Evolutionary conservation across 495 filamentous ascomycete genomes (phyloP).

Genomic region (Penicillium lividum): DNA sequence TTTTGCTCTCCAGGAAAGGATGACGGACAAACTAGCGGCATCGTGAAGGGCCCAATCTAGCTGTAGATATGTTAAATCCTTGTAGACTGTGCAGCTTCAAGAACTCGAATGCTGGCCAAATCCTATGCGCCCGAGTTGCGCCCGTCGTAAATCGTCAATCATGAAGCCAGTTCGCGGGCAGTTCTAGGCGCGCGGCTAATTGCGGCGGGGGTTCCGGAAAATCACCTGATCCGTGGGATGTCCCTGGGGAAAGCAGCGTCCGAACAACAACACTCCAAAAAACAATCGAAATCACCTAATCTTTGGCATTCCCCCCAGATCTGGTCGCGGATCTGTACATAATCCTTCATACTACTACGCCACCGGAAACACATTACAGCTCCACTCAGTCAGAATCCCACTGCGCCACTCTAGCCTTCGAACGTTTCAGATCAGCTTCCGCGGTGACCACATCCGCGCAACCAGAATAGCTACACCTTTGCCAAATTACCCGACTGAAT

Average conservation of each 20-base stretch:
- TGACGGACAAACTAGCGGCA: slow-evolving; percentile 48
- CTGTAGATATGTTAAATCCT: neutral
- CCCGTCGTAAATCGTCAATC: slow-evolving; percentile 7
- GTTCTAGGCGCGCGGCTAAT: slow-evolving; percentile 32
- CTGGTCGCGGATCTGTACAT: slow-evolving; percentile 18
- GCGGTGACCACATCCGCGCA: slow-evolving; percentile 16
- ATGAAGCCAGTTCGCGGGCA: slow-evolving; percentile 10
- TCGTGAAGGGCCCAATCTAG: slow-evolving; percentile 19
- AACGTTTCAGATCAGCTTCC: slow-evolving; percentile 16
- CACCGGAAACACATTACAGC: neutral
- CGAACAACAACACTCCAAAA: neutral
- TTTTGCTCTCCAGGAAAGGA: neutral
- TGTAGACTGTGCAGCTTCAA: neutral
- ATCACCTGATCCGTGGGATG: slow-evolving; percentile 28
- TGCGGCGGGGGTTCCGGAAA: slow-evolving; percentile 20
- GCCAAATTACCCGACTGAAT: slow-evolving; percentile 1
- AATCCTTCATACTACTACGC: slow-evolving; percentile 1
- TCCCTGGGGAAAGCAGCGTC: slow-evolving; percentile 22
- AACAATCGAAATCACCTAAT: neutral
- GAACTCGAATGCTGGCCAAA: neutral
- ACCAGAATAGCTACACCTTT: neutral
- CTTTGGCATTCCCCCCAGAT: neutral
- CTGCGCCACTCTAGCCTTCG: slow-evolving; percentile 12
- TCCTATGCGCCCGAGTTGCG: slow-evolving; percentile 1
- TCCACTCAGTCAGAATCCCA: neutral